These are phyloP conservation scores for Colletotrichum horii DNA, from an alignment of 2,329 filamentous ascomycete species.

Conservation along the genomic window DNA sequence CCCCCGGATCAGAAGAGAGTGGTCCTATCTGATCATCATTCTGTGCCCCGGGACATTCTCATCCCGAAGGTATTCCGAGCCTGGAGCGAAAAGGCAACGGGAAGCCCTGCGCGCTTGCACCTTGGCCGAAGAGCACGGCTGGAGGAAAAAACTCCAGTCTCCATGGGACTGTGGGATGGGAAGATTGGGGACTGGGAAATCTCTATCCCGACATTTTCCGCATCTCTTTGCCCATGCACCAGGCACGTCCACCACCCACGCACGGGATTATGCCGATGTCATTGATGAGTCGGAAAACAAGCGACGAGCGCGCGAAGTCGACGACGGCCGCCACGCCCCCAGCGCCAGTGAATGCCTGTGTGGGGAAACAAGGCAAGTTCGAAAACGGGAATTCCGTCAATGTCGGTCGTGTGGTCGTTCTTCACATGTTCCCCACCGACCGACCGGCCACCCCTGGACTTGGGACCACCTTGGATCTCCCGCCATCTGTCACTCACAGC, in stretches of 20 bases:
- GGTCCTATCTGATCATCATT: slow-evolving; percentile 7
- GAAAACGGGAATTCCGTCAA: slow-evolving; percentile 10
- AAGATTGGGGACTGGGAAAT: neutral
- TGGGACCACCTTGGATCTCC: neutral
- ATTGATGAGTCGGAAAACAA: neutral
- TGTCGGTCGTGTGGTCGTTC: slow-evolving; percentile 4
- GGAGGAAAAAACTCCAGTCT: neutral
- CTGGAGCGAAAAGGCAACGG: neutral
- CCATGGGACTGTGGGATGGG: neutral
- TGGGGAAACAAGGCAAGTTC: neutral
- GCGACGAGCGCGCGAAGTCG: neutral
- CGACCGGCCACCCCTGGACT: neutral
- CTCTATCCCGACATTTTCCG: slow-evolving; percentile 16
- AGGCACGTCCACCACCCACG: neutral
- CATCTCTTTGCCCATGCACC: neutral
- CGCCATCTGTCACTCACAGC: neutral
- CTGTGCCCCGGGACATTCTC: neutral
- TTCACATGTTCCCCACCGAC: slow-evolving; percentile 17
- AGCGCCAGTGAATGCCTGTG: neutral
- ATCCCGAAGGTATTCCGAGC: slow-evolving; percentile 19
- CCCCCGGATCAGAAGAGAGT: slow-evolving; percentile 12
- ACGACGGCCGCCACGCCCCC: neutral
- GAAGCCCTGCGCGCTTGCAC: neutral
- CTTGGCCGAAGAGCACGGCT: neutral
- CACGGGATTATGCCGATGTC: slow-evolving; percentile 8